Base-by-base conservation (phyloP, 2,329 filamentous ascomycete species). In the Alternaria dauci region DNA sequence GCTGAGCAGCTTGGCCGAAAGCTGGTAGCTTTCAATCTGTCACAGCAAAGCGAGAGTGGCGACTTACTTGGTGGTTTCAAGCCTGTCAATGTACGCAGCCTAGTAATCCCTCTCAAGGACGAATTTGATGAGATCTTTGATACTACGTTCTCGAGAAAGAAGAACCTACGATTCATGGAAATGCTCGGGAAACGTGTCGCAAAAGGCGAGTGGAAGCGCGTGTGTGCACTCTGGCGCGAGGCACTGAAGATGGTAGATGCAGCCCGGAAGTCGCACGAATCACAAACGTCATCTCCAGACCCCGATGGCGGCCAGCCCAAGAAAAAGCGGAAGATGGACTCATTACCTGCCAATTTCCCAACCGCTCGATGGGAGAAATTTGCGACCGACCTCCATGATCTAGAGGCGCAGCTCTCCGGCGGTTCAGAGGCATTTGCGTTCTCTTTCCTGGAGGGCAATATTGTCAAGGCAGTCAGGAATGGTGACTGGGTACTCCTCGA, bases 401-500 rank as follows among this genome's bases (percentile, higher is more conserved):
- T 98, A 57, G 91, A 96, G 66, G 84, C 91, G 4, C 92, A 97
- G 81, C 81, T 96, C 57, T 84, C 89, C 55, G 87, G 89, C 71
- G 85, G 92, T 56, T 87, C 88, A 38, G 86, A 92, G 69, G 86
- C 85, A 2, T 96, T 98, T 77, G 93, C 94, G 0, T 99, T 99
- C 79, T 92, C 92, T 0, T 99, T 99, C 74, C 87, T 98, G 0
- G 95, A 99, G 78, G 94, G 95, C 63, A 97, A 96, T 71, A 91
- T 99, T 63, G 91, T 99, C 58, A 96, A 96, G 79, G 95, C 96
- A n/a, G 89, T 94, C 25, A 87, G 94, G 41, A 97, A 97, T 73
- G 95, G 95, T 8, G 93, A 97, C 77, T 99, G 95, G 95, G 91
- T 99, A 28, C 85, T 99, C 18, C 85, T 98, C 26, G 95, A 99